phyloP scores from a whole-genome alignment of 805 yeast species.

The Starmerella vaccinii region DNA sequence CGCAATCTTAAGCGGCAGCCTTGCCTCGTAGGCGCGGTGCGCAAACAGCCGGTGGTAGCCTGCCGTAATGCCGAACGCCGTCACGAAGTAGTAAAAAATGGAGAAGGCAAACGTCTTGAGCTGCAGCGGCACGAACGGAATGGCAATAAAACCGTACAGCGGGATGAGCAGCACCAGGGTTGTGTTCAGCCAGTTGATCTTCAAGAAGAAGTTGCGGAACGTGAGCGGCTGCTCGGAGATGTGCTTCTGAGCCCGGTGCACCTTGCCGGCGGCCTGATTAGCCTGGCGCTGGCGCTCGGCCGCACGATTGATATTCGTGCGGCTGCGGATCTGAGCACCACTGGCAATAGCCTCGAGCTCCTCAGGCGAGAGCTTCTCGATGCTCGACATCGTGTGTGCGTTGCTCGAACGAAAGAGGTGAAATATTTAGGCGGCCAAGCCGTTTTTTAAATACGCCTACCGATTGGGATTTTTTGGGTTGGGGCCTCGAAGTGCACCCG shows the following conservation, averaged over 20 bases:
- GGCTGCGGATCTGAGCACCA: constrained; percentile 27
- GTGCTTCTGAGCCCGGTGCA: constrained; percentile 33
- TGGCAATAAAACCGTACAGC: constrained; percentile 36
- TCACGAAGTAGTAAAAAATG: constrained; percentile 44
- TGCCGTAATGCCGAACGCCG: constrained; percentile 67
- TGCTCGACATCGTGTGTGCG: constrained; percentile 4
- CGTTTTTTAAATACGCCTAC: neutral
- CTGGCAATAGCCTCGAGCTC: constrained; percentile 32
- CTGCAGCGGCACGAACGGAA: constrained; percentile 39
- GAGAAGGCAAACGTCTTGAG: constrained; percentile 46
- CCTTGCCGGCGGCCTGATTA: constrained; percentile 20
- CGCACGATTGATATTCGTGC: constrained; percentile 27
- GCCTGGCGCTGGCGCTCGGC: constrained; percentile 14
- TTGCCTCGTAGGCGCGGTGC: constrained; percentile 47
- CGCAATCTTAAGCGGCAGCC: constrained; percentile 37
- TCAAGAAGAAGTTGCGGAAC: constrained; percentile 57
- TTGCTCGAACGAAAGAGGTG: neutral
- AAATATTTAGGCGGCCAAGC: neutral
- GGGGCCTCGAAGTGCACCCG: constrained; percentile 4
- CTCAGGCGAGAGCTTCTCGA: constrained; percentile 27
- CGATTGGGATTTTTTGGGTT: constrained; percentile 2
- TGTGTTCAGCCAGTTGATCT: constrained; percentile 66
- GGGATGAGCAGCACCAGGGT: constrained; percentile 51
- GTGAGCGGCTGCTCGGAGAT: constrained; percentile 70
- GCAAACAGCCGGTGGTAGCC: constrained; percentile 76